Evolutionary conservation across 2,329 filamentous ascomycete species (phyloP), one percentile per base, ranked within the genome.

Genomic region (Diaporthe australafricana): DNA sequence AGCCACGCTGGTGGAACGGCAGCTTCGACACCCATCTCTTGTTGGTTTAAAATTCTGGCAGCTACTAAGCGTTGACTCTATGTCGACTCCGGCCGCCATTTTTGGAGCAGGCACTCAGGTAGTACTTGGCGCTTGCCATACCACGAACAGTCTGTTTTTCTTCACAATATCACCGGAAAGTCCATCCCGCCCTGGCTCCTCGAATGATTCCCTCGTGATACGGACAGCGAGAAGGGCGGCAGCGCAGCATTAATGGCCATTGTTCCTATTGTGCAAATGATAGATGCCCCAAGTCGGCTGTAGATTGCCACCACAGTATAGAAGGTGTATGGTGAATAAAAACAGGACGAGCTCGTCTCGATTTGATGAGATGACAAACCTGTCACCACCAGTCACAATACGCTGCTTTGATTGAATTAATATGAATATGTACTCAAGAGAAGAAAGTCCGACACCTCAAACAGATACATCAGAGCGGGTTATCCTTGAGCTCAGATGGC

Each of bases 371-470:
- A 25, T 30, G 60, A 50, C 20, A 12, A 12, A 12, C 52, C n/a
- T 14, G 17, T 50, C 17, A 50, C n/a, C 12, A 16, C 17, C 45
- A 48, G 32, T 30, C 60, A 50, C n/a, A 50, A 25, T 16, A 20
- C 42, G 45, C 60, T 22, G 42, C 60, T 65, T 50, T 30, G 38
- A 50, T 30, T 38, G 60, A 27, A 27, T 16, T 25, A 50, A 38
- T 50, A 65, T 50, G 60, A 65, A 50, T n/a, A 65, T 50, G 8
- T 65, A 38, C 45, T 22, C 30, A 50, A 50, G 7, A 38, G 14
- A 22, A 14, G 50, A 27, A 65, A 17, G 4, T 42, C 22, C 27
- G n/a, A 65, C 27, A 32, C 42, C 42, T 48, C 25, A 30, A 17
- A 48, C 30, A 22, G 42, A 8, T 12, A 25, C 11, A 25, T 45